A percentile compares a stretch with the other conserved stretches of the same genome.
These are phyloP conservation scores for Pichia sp. DNA, from an alignment of 1,139 yeast species.

Conservation along the genomic window DNA sequence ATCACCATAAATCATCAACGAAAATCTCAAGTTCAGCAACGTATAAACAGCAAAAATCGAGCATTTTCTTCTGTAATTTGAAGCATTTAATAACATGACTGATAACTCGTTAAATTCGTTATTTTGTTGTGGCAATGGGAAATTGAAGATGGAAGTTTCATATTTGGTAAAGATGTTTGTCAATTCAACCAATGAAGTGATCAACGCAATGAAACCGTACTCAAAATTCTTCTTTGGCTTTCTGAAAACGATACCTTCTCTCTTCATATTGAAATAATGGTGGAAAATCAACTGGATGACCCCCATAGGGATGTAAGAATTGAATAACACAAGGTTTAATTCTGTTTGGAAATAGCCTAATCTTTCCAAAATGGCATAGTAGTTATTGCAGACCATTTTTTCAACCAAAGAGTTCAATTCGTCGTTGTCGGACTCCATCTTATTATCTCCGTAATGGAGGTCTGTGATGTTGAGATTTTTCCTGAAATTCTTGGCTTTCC, in stretches of 20 bases:
- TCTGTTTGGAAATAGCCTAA: slow-evolving; percentile 21
- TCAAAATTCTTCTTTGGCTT: slow-evolving; percentile 14
- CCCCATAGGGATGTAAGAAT: slow-evolving; percentile 22
- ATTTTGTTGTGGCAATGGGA: slow-evolving; percentile 1
- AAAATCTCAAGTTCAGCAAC: slow-evolving; percentile 13
- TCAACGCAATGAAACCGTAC: slow-evolving; percentile 16
- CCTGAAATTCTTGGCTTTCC: slow-evolving; percentile 13
- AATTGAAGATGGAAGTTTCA: slow-evolving; percentile 3
- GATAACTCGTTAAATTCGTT: slow-evolving; percentile 16
- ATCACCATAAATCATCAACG: slow-evolving; percentile 19
- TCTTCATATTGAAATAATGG: slow-evolving; percentile 12
- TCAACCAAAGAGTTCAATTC: slow-evolving; percentile 4
- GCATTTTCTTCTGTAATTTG: slow-evolving; percentile 16
- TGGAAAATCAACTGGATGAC: slow-evolving; percentile 15
- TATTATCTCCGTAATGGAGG: neutral
- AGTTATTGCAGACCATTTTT: slow-evolving; percentile 13
- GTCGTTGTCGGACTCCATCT: neutral
- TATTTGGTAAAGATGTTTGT: slow-evolving; percentile 13
- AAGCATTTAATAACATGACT: slow-evolving; percentile 13
- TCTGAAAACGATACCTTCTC: slow-evolving; percentile 9
- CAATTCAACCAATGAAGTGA: slow-evolving; percentile 18
- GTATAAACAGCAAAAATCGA: slow-evolving; percentile 16
- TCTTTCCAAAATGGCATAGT: slow-evolving; percentile 26
- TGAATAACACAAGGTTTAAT: slow-evolving; percentile 22
- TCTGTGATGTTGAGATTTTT: neutral